Evolutionary conservation across 2,329 filamentous ascomycete species (phyloP).

Genomic region (Neophaeococcomyces mojaviensis): DNA sequence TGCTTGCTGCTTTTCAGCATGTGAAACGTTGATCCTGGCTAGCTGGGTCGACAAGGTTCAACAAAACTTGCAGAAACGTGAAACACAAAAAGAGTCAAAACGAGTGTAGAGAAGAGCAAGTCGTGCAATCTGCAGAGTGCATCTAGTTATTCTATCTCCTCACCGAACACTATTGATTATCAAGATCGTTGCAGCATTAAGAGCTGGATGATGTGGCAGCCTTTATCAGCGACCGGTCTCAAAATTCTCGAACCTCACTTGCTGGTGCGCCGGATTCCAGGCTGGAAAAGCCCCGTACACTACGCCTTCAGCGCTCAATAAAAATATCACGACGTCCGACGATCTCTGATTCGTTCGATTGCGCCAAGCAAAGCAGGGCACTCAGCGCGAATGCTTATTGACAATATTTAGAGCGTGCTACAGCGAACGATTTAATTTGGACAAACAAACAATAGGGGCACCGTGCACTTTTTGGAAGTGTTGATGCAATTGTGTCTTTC

Average conservation of each 20-base stretch:
- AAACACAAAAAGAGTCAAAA: too few relatives aligned
- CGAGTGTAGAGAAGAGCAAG: too few relatives aligned
- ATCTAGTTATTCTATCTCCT: background rate
- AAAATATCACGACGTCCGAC: background rate
- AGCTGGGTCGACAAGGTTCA: too few relatives aligned
- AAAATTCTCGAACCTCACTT: constrained; percentile 1
- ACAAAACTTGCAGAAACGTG: too few relatives aligned
- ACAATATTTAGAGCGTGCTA: too few relatives aligned
- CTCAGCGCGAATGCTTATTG: too few relatives aligned
- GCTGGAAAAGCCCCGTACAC: background rate
- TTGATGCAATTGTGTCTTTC: too few relatives aligned
- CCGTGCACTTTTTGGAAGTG: too few relatives aligned
- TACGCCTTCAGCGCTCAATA: background rate
- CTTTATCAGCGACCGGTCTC: background rate
- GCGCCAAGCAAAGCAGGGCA: too few relatives aligned
- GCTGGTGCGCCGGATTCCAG: background rate
- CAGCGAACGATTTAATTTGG: too few relatives aligned
- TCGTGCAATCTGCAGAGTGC: too few relatives aligned
- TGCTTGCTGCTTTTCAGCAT: background rate
- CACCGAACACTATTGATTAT: background rate
- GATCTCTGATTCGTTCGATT: background rate
- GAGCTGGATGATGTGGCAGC: background rate
- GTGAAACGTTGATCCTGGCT: background rate
- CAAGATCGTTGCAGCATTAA: background rate
- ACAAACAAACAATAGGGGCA: too few relatives aligned